Percentiles rank a stretch among this genome's conserved stretches.
Evolutionary conservation across 805 yeast species (phyloP).

Genomic region (Candida mattraensis): DNA sequence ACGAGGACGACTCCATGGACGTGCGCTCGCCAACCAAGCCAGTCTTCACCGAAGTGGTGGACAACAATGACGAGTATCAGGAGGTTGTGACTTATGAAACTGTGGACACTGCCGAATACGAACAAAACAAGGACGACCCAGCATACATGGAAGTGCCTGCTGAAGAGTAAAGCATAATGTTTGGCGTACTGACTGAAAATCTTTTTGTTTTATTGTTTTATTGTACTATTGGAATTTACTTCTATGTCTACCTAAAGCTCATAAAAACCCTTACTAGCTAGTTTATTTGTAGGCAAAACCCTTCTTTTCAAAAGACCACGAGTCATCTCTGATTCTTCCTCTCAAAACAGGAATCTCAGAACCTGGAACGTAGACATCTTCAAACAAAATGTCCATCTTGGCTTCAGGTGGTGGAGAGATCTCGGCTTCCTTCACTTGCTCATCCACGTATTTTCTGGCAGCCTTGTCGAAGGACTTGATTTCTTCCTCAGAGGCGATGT

Average conservation of each 20-base stretch:
- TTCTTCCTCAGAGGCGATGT: conserved; percentile 91
- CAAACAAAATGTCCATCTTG: conserved; percentile 89
- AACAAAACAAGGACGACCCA: conserved; percentile 46
- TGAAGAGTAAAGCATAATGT: conserved; percentile 15
- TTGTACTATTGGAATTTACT: conserved; percentile 2
- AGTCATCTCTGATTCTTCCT: conserved; percentile 95
- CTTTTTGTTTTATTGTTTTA: conserved; percentile 1
- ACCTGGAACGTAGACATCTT: conserved; percentile 95
- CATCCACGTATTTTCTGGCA: conserved; percentile 93
- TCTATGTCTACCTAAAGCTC: not conserved
- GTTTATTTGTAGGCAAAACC: conserved; percentile 39
- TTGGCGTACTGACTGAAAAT: conserved; percentile 5
- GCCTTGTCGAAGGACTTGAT: conserved; percentile 92
- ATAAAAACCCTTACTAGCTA: not conserved
- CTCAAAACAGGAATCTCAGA: conserved; percentile 88
- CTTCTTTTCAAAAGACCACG: conserved; percentile 58
- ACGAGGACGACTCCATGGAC: conserved; percentile 26
- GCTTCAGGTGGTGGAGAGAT: conserved; percentile 95
- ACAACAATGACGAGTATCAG: conserved; percentile 26
- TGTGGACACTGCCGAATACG: conserved; percentile 47
- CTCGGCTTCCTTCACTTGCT: conserved; percentile 92
- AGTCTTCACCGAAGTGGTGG: conserved; percentile 33
- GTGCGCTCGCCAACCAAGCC: conserved; percentile 25
- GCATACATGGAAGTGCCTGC: conserved; percentile 42
- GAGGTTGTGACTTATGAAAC: conserved; percentile 47